These are phyloP conservation scores for Schizopora paradoxa DNA, from an alignment of 1,284 basidiomycete species.

Conservation along the genomic window DNA sequence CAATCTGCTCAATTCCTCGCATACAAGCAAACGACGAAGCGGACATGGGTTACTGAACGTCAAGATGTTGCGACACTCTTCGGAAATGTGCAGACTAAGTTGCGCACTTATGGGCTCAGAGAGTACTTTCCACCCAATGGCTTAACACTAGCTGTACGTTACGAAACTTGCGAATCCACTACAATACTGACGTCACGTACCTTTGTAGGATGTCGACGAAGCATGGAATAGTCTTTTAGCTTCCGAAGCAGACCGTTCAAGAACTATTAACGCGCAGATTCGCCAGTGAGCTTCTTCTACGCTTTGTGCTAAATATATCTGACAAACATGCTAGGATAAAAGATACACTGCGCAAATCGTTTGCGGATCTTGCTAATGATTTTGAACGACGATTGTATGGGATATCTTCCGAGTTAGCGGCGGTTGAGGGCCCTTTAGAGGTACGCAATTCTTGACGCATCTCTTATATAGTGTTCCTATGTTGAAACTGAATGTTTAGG, in stretches of 20 bases:
- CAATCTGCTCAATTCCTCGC: conserved; percentile 70
- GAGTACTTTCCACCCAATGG: conserved; percentile 80
- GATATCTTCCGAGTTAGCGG: conserved; percentile 73
- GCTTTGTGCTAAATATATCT: background rate
- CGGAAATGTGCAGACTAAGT: conserved; percentile 91
- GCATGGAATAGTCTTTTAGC: conserved; percentile 73
- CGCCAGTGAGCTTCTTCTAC: conserved; percentile 60
- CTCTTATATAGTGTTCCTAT: background rate
- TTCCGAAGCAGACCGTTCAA: conserved; percentile 75
- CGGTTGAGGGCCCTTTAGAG: conserved; percentile 76
- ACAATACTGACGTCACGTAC: background rate
- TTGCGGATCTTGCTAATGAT: conserved; percentile 80
- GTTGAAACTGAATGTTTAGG: conserved; percentile 29
- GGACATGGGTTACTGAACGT: conserved; percentile 85
- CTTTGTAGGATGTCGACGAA: conserved; percentile 63
- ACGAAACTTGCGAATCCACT: conserved; percentile 15
- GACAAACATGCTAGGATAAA: conserved; percentile 64
- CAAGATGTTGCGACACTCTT: conserved; percentile 87
- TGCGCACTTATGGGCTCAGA: conserved; percentile 83
- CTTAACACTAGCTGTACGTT: conserved; percentile 52
- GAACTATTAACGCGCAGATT: conserved; percentile 88
- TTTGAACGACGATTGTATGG: conserved; percentile 71
- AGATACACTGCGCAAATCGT: conserved; percentile 78
- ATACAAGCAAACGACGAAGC: conserved; percentile 86
- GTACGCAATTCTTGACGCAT: conserved; percentile 33